These are phyloP conservation scores for Bombardia bombarda DNA, from an alignment of 495 filamentous ascomycete genomes.

Conservation along the genomic window DNA sequence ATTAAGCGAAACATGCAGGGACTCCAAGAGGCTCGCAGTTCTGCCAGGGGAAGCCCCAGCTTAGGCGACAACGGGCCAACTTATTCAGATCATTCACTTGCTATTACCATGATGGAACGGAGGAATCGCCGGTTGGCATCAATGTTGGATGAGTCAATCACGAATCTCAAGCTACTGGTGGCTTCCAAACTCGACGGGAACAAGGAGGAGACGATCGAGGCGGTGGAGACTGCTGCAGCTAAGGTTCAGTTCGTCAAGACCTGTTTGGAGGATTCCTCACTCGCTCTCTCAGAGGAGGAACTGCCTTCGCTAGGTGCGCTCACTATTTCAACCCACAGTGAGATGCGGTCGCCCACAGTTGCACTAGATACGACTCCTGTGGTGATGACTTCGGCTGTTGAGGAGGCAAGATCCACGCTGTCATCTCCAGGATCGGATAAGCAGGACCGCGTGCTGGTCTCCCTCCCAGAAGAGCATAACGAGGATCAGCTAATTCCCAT, in stretches of 20 bases:
- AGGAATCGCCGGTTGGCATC: conserved; percentile 66
- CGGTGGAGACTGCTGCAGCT: conserved; percentile 57
- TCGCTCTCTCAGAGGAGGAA: conserved; percentile 46
- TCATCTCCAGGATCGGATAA: too few relatives aligned
- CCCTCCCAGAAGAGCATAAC: too few relatives aligned
- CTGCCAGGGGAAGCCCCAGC: conserved; percentile 19
- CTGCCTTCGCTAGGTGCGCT: conserved; percentile 15
- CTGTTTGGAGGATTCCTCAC: conserved; percentile 59
- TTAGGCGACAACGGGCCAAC: conserved; percentile 18
- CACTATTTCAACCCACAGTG: conserved; percentile 13
- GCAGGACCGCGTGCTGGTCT: too few relatives aligned
- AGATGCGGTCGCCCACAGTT: conserved; percentile 19
- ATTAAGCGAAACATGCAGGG: conserved; percentile 46
- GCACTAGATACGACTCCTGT: conserved; percentile 26
- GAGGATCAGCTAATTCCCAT: too few relatives aligned
- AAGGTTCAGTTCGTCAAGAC: conserved; percentile 73
- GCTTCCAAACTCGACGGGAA: conserved; percentile 28
- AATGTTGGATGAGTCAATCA: conserved; percentile 63
- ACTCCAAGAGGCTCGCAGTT: conserved; percentile 34
- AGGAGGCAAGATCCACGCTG: conserved; percentile 16
- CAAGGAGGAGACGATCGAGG: conserved; percentile 30
- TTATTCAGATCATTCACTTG: conserved; percentile 14
- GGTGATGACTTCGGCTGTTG: conserved; percentile 20
- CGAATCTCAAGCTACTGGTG: conserved; percentile 51
- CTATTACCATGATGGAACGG: conserved; percentile 48